These are phyloP conservation scores for Cladosporium oxysporum DNA, from an alignment of 2,329 filamentous ascomycete species.

Conservation along the genomic window DNA sequence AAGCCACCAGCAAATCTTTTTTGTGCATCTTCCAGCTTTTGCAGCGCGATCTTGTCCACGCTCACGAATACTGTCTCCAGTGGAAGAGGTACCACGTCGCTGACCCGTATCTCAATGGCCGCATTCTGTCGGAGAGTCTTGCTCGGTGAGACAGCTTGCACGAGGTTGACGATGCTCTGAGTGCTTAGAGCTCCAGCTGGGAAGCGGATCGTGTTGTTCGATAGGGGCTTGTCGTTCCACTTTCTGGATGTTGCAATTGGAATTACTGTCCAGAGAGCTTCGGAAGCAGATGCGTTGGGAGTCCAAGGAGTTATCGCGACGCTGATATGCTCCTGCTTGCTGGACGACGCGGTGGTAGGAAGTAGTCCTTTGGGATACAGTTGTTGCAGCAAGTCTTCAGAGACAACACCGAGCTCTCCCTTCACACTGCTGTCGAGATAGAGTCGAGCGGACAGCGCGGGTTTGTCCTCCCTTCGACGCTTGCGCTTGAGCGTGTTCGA, in stretches of 20 bases:
- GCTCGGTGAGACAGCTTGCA: slow-evolving; percentile 72
- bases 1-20: slow-evolving; percentile 74
- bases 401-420: slow-evolving; percentile 82
- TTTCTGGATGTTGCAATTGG: slow-evolving; percentile 58
- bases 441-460: slow-evolving; percentile 75
- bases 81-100: slow-evolving; percentile 77
- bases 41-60: slow-evolving; percentile 77
- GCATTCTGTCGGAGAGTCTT: slow-evolving; percentile 72
- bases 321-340: slow-evolving; percentile 53
- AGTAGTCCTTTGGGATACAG: slow-evolving; percentile 61
- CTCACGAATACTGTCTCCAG: slow-evolving; percentile 86
- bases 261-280: slow-evolving; percentile 80
- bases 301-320: slow-evolving; percentile 75
- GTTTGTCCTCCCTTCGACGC: slow-evolving; percentile 62
- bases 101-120: slow-evolving; percentile 78
- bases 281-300: slow-evolving; percentile 57
- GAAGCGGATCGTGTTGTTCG: slow-evolving; percentile 78
- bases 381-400: slow-evolving; percentile 80
- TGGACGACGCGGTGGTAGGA: slow-evolving; percentile 8
- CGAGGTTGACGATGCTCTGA: slow-evolving; percentile 73
- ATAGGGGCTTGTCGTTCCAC: slow-evolving; percentile 60
- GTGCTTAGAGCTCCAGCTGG: slow-evolving; percentile 71
- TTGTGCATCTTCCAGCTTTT: slow-evolving; percentile 79
- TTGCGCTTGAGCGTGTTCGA: slow-evolving; percentile 53
- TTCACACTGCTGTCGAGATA: slow-evolving; percentile 83